A percentile compares a stretch with the other conserved stretches of the same genome.
These are phyloP conservation scores for Yarrowia sp. DNA, from an alignment of 805 yeast genomes.

Conservation along the genomic window DNA sequence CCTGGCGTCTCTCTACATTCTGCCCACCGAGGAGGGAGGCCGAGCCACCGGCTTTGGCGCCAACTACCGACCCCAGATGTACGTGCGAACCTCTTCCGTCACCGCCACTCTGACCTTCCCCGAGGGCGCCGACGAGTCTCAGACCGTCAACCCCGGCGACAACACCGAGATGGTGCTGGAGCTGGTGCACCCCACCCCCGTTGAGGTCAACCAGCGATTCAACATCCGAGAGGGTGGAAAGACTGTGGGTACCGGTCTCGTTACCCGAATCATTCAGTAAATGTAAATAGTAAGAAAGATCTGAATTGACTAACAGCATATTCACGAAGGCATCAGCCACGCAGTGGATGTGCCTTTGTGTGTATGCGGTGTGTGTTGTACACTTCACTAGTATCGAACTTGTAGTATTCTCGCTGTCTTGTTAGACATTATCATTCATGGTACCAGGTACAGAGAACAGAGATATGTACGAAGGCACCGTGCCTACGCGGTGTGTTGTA, in stretches of 20 bases:
- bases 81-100: slow-evolving; percentile 93
- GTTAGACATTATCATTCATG: too few relatives aligned
- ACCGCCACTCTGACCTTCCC: slow-evolving; percentile 91
- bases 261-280: slow-evolving; percentile 83
- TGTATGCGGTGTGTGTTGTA: too few relatives aligned
- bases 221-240: slow-evolving; percentile 99
- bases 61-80: slow-evolving; percentile 97
- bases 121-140: slow-evolving; percentile 74
- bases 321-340: neutral
- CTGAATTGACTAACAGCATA: slow-evolving; percentile 2
- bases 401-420: too few relatives aligned
- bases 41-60: slow-evolving; percentile 97
- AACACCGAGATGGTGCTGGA: slow-evolving; percentile 94
- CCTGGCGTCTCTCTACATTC: slow-evolving; percentile 87
- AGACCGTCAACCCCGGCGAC: slow-evolving; percentile 97
- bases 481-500: too few relatives aligned
- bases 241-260: slow-evolving; percentile 98
- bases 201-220: slow-evolving; percentile 97
- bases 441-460: too few relatives aligned
- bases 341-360: neutral
- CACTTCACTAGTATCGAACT: too few relatives aligned
- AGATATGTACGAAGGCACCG: too few relatives aligned
- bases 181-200: slow-evolving; percentile 84
- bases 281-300: slow-evolving; percentile 22
- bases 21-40: slow-evolving; percentile 98